phyloP scores from a whole-genome alignment of 306 rosid genomes.

The Dalbergia cultrata region DNA sequence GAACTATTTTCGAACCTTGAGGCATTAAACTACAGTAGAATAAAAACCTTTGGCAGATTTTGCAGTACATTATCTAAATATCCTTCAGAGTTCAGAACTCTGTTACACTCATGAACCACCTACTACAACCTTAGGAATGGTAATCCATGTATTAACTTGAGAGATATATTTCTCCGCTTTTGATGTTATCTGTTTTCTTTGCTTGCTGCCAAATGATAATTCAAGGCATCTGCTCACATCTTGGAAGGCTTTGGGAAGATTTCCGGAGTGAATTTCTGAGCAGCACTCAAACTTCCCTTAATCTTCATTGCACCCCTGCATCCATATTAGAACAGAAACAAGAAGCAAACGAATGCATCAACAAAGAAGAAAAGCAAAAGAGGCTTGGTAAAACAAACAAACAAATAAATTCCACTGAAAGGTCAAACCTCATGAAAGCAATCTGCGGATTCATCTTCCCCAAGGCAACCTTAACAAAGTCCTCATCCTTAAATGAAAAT shows the following conservation, averaged over 20 bases:
- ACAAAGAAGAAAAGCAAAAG: conserved; percentile 27
- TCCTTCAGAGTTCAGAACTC: conserved; percentile 18
- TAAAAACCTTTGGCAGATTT: conserved; percentile 28
- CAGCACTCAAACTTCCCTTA: conserved; percentile 91
- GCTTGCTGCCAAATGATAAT: conserved; percentile 14
- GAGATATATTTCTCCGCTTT: conserved; percentile 20
- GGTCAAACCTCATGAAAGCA: conserved; percentile 85
- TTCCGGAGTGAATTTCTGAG: conserved; percentile 89
- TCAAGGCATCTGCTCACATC: conserved; percentile 65
- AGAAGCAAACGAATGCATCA: background rate
- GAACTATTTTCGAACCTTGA: conserved; percentile 19
- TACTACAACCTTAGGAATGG: conserved; percentile 33
- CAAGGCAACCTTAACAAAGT: conserved; percentile 84
- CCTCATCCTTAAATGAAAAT: conserved; percentile 88
- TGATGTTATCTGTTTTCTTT: conserved; percentile 34
- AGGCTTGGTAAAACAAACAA: background rate
- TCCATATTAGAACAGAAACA: conserved; percentile 31
- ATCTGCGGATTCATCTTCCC: conserved; percentile 95
- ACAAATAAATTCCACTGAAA: background rate
- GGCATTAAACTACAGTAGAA: conserved; percentile 27
- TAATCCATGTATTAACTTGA: conserved; percentile 28
- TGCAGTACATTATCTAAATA: conserved; percentile 33
- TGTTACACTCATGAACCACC: conserved; percentile 34
- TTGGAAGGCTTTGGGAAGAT: conserved; percentile 96
- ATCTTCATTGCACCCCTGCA: conserved; percentile 86